These are phyloP conservation scores for Uronychia setigera DNA, from an alignment of 73 alveolate genomes.

Conservation along the genomic window DNA sequence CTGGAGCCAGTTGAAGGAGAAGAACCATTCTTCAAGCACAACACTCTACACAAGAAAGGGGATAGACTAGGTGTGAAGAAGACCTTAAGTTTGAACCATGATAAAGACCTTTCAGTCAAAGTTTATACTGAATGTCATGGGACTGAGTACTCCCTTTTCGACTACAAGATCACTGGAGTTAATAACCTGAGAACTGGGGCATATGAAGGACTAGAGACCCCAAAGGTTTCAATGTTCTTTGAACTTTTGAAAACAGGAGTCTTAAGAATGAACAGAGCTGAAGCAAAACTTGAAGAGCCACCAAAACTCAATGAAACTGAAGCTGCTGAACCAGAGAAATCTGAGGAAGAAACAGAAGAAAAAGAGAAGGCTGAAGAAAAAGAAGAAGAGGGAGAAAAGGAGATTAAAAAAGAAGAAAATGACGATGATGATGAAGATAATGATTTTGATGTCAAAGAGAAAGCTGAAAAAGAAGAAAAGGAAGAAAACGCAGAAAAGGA, in stretches of 20 bases:
- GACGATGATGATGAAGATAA: background rate
- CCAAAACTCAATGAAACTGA: background rate
- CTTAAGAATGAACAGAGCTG: conserved; percentile 16
- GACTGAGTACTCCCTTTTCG: background rate
- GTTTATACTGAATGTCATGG: conserved; percentile 2
- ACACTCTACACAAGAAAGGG: background rate
- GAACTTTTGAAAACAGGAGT: conserved; percentile 25
- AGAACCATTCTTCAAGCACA: conserved; percentile 6
- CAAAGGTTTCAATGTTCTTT: conserved; percentile 1
- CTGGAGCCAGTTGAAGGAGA: conserved; percentile 5
- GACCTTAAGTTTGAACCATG: conserved; percentile 3
- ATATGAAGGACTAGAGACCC: background rate
- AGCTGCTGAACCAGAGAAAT: background rate
- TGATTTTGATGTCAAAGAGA: background rate
- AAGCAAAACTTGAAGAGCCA: conserved; percentile 14
- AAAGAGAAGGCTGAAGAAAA: background rate
- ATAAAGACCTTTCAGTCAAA: conserved; percentile 11
- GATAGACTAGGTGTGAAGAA: conserved; percentile 24
- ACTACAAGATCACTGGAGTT: background rate
- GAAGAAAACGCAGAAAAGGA: background rate
- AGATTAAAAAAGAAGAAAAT: background rate
- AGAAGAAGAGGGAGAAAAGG: conserved; percentile 1
- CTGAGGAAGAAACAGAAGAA: background rate
- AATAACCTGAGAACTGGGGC: background rate
- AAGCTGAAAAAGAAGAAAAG: background rate